Conservation (phyloP, 805 yeast species). For the Candida coquimbonensis region DNA sequence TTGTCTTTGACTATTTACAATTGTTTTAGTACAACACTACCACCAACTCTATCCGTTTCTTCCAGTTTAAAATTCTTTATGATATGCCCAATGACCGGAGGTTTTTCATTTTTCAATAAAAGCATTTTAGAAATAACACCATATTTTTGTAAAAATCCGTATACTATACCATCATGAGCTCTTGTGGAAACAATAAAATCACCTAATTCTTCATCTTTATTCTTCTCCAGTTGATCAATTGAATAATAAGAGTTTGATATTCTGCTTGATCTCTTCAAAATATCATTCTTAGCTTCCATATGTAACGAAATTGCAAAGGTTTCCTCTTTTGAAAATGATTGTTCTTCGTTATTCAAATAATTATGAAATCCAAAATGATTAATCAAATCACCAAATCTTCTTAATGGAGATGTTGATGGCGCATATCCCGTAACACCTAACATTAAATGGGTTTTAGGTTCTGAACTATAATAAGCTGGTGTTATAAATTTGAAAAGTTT, state of each 20-base stretch:
- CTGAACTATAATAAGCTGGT: conserved; percentile 43
- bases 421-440: conserved; percentile 58
- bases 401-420: conserved; percentile 82
- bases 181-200: conserved; percentile 36
- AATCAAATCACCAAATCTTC: conserved; percentile 74
- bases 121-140: conserved; percentile 27
- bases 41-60: conserved; percentile 38
- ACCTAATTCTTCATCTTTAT: conserved; percentile 8
- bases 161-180: conserved; percentile 31
- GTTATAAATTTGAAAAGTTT: conserved; percentile 40
- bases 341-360: conserved; percentile 23
- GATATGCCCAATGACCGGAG: conserved; percentile 38
- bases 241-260: conserved; percentile 32
- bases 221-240: conserved; percentile 21
- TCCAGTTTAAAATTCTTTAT: conserved; percentile 32
- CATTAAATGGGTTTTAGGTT: conserved; percentile 47
- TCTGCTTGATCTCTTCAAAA: conserved; percentile 26
- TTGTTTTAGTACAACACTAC: conserved; percentile 28
- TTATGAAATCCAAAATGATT: conserved; percentile 73
- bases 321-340: conserved; percentile 27
- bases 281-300: conserved; percentile 37
- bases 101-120: conserved; percentile 18
- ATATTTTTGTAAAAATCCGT: conserved; percentile 25
- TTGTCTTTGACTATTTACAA: conserved; percentile 2
- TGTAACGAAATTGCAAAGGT: conserved; percentile 34